Base-by-base conservation (phyloP, 2,329 filamentous ascomycete species). In the Ceratocystis destructans region DNA sequence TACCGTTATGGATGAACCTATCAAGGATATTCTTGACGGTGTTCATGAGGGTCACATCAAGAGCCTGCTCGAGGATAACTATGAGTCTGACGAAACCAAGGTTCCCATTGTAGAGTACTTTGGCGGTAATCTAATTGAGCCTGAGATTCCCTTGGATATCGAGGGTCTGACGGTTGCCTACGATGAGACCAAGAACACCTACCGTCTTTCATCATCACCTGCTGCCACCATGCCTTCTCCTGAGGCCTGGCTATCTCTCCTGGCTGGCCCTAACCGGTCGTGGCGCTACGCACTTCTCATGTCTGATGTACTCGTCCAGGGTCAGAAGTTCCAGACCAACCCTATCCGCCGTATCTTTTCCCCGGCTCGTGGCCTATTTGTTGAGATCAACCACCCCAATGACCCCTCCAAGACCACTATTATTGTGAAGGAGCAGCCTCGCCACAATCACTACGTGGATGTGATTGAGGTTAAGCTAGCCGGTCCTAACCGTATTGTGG, bases 221-320 rank as follows among this genome's bases (percentile, higher is more conserved):
- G 85, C 86, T 62, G 84, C 86, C 3, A 81, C 85, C 53, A 80
- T 99, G 68, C 94, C 94, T 5, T 83, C 88, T 22, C 75, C 87
- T 10, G 89, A 96, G 66, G 83, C 87, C 20, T 99, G 94, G 94
- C 79, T 96, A 71, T 83, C 90, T 66, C 84, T 97, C 17, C 82
- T 99, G 64, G 94, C 93, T 50, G 94, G 94, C 20, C 83, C 85
- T 62, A 86, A 82, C 68, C 89, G 92, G 73, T 96, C 89, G 62
- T 99, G 94, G 94, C 86, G 93, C 68, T 90, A 96, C 73, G 94
- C 94, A 33, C 85, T 99, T 68, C 93, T 99, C 77, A 90, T 90
- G 68, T 88, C 92, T 0, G 93, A 99, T 71, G 88, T 96, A 33
- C 87, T 96, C 70, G 89, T 96, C 3, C 94, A 99, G 76, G 94